Conservation (phyloP, 73 alveolate genomes). For the Stentor roeselii region DNA sequence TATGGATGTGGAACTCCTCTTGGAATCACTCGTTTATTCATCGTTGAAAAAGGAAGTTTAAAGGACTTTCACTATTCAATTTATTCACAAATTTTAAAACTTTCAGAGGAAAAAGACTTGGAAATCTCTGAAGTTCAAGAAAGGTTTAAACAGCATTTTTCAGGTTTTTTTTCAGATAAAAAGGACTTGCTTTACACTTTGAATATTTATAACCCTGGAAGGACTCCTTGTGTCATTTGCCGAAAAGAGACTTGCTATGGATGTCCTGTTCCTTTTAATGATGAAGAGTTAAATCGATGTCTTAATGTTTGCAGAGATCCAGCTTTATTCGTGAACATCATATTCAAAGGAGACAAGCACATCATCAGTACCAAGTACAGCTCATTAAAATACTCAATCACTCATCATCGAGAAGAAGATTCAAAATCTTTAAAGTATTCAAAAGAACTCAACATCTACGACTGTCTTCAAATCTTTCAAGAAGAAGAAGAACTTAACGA, state of each 20-base stretch:
- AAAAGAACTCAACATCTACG: background rate
- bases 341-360: background rate
- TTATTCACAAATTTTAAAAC: background rate
- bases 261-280: conserved; percentile 8
- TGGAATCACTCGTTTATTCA: background rate
- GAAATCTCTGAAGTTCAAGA: background rate
- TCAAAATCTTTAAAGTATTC: background rate
- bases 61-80: background rate
- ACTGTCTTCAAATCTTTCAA: conserved; percentile 32
- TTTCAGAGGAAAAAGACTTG: background rate
- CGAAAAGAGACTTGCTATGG: background rate
- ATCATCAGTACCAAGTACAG: background rate
- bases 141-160: background rate
- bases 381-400: background rate
- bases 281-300: background rate
- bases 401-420: background rate
- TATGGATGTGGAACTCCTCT: background rate
- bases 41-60: background rate
- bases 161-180: background rate
- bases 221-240: conserved; percentile 21
- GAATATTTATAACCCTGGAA: background rate
- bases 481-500: conserved; percentile 76
- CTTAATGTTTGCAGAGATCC: background rate
- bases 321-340: background rate
- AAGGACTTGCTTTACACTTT: background rate